Evolutionary conservation across 129 eudicot genomes (phyloP).

Genomic region (Lactuca sativa): DNA sequence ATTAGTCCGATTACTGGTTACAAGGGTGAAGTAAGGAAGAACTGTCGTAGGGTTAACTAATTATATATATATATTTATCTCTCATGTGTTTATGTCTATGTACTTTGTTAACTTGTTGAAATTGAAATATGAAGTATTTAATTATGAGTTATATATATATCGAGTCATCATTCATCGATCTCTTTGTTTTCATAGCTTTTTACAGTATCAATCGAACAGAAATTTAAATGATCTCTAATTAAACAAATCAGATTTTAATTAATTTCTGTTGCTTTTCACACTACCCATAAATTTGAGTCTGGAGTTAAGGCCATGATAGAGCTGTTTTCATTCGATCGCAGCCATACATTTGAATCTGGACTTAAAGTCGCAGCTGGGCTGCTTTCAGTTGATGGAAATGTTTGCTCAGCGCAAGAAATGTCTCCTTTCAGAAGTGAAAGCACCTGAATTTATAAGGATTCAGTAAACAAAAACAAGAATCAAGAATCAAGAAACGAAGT

Average conservation of each 20-base stretch:
- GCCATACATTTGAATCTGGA: conserved; percentile 19
- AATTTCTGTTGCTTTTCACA: neutral
- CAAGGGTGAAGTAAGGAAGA: conserved; percentile 75
- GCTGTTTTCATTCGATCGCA: conserved; percentile 41
- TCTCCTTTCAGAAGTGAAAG: conserved; percentile 48
- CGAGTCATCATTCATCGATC: conserved; percentile 7
- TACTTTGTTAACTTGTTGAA: conserved; percentile 3
- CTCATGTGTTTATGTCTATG: neutral
- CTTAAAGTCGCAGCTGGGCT: conserved; percentile 32
- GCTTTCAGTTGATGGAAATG: conserved; percentile 44
- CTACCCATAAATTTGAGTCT: conserved; percentile 13
- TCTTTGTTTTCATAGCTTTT: conserved; percentile 2
- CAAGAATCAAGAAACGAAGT: neutral
- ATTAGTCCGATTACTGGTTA: conserved; percentile 53
- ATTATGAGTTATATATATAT: neutral
- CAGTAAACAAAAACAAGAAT: neutral
- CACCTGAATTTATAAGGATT: conserved; percentile 27
- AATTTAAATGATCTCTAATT: neutral
- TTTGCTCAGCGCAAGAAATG: conserved; percentile 36
- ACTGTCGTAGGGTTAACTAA: conserved; percentile 55
- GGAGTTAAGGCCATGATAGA: conserved; percentile 32
- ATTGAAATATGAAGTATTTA: conserved; percentile 13
- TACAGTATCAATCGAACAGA: neutral
- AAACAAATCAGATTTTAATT: neutral
- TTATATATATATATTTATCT: conserved; percentile 9